Base-by-base conservation (phyloP, 2,329 filamentous ascomycete genomes). In the Sporothrix luriei region DNA sequence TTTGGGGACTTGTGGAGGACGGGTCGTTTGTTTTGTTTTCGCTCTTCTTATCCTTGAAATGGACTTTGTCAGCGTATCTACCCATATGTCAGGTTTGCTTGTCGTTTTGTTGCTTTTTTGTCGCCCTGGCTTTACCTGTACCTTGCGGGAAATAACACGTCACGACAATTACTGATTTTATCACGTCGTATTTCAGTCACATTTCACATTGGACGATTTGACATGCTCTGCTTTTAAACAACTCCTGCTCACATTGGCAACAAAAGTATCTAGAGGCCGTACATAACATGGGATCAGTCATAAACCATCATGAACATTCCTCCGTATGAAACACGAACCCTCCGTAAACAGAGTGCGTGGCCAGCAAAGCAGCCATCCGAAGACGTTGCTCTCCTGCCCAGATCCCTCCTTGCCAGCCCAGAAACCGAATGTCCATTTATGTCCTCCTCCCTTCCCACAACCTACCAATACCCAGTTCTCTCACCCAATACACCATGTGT, bases 201-300 rank as follows among this genome's bases (percentile, higher is more conserved):
- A 1, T 69, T 11, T 69, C 61, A 49, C 61, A 21, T 64, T 19
- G 13, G 40, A 24, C 21, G 2, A 19, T 29, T 11, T 48, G 6
- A 5, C 14, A 64, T 40, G 11, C 7, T 43, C n/a, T 29, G 13
- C 21, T 49, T 29, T 49, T 48, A 13, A 49, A 48, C 61, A 49
- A 49, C 61, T 16, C 38, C 61, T 64, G 38, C 16, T 64, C 43
- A 64, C 46, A 61, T 64, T 64, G 26, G 26, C 61, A 26, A 43
- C 43, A 21, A 14, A 19, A 7, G 10, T 48, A 55, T 61, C 38
- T 68, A 54, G 38, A 49, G 54, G 26, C 46, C 52, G 40, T 68
- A 67, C 65, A 43, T 48, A 43, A 68, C 48, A 68, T 68, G 52
- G 38, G 54, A 67, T 54, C 68, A 38, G 64, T 70, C 68, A 70